Evolutionary conservation across 225 moss, liverwort and hornwort genomes (phyloP).

Genomic region (Polytrichum commune): DNA sequence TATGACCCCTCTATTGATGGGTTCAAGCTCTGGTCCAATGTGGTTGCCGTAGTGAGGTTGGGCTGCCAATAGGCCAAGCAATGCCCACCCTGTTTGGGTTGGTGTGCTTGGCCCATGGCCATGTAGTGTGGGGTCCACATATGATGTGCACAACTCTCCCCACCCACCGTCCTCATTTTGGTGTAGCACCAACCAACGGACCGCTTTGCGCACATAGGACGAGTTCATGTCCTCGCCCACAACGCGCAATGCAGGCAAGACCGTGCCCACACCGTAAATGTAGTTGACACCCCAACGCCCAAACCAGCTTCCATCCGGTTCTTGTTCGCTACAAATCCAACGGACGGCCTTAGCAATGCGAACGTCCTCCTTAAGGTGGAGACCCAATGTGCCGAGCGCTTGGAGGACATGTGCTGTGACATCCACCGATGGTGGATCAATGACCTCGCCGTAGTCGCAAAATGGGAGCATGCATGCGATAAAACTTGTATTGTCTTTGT

Average conservation of each 20-base stretch:
- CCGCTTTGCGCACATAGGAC: background rate
- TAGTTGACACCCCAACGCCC: background rate
- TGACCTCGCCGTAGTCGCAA: background rate
- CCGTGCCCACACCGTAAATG: background rate
- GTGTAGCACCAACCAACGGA: background rate
- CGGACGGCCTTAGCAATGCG: background rate
- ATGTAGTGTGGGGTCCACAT: background rate
- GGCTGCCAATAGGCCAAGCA: background rate
- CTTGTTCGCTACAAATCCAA: background rate
- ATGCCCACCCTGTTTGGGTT: background rate
- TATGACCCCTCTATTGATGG: background rate
- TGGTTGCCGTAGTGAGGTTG: background rate
- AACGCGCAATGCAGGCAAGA: background rate
- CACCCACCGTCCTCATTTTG: slow-evolving; percentile 2
- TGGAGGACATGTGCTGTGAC: background rate
- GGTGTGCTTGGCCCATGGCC: slow-evolving; percentile 1
- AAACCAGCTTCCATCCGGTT: background rate
- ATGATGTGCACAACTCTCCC: slow-evolving; percentile 1
- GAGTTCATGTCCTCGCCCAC: background rate
- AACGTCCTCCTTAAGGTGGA: background rate
- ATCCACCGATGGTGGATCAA: background rate
- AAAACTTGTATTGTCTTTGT: slow-evolving; percentile 5
- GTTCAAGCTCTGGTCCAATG: background rate
- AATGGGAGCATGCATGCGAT: background rate
- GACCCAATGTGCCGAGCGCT: background rate